Evolutionary conservation across 305 asterid species (phyloP).

Genomic region (Ajuga reptans): DNA sequence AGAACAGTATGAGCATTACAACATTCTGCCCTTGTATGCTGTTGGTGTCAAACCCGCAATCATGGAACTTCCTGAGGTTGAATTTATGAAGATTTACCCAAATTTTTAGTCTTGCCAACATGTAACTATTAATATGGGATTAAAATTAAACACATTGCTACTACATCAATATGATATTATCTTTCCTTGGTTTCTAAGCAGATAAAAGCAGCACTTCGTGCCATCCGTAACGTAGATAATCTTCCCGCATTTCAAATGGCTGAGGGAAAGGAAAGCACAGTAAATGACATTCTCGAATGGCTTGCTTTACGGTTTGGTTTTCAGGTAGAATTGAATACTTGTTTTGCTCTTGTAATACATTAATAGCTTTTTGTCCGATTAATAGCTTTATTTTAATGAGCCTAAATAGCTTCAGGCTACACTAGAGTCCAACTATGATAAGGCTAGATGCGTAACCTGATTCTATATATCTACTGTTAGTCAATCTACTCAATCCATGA

Average conservation of each 20-base stretch:
- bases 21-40: slow-evolving; percentile 83
- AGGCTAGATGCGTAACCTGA: background rate
- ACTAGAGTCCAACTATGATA: background rate
- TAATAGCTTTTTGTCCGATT: background rate
- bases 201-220: slow-evolving; percentile 79
- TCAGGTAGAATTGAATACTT: slow-evolving; percentile 54
- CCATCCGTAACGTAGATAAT: slow-evolving; percentile 56
- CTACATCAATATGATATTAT: slow-evolving; percentile 11
- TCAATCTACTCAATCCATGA: background rate
- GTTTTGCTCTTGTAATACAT: background rate
- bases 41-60: slow-evolving; percentile 81
- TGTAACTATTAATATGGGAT: slow-evolving; percentile 15
- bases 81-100: slow-evolving; percentile 9
- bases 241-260: slow-evolving; percentile 60
- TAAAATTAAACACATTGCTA: background rate
- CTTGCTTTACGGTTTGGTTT: slow-evolving; percentile 86
- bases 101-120: slow-evolving; percentile 6
- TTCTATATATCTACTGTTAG: background rate
- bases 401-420: background rate
- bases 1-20: slow-evolving; percentile 72
- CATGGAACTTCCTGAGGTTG: slow-evolving; percentile 95
- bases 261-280: slow-evolving; percentile 48
- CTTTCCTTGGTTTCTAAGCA: slow-evolving; percentile 28
- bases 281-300: slow-evolving; percentile 87
- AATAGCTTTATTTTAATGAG: background rate